Evolutionary conservation across 2,329 filamentous ascomycete species (phyloP).

Genomic region (Diaporthe ampelina): DNA sequence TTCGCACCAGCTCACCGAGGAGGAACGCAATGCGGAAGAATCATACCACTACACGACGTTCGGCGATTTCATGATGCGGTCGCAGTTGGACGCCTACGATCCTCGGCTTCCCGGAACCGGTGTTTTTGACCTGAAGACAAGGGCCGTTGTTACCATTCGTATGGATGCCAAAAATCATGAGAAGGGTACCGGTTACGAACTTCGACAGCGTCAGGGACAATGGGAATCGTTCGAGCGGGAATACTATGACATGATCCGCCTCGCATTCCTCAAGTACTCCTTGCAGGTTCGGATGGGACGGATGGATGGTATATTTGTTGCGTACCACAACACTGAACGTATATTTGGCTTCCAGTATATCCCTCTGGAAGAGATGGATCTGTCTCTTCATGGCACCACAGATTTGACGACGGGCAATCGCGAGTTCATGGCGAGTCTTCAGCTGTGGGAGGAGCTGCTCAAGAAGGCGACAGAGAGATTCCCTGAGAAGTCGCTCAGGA

Average conservation of each 20-base stretch:
- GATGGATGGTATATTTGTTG: conserved; percentile 99
- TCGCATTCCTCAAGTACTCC: conserved; percentile 96
- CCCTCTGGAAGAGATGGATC: conserved; percentile 87
- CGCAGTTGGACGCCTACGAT: conserved; percentile 93
- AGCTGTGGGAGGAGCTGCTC: conserved; percentile 83
- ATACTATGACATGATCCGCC: conserved; percentile 95
- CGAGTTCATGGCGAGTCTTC: conserved; percentile 87
- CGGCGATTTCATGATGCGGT: conserved; percentile 92
- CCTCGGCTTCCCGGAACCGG: conserved; percentile 88
- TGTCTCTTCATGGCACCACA: conserved; percentile 84
- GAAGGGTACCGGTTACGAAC: conserved; percentile 87
- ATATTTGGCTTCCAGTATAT: conserved; percentile 99
- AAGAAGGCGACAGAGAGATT: conserved; percentile 81
- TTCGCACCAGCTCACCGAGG: conserved; percentile 77
- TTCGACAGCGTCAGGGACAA: conserved; percentile 79
- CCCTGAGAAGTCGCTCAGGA: conserved; percentile 80
- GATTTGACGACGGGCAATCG: conserved; percentile 78
- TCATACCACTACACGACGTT: conserved; percentile 89
- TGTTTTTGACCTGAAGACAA: conserved; percentile 96
- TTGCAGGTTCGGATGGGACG: conserved; percentile 96
- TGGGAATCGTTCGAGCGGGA: conserved; percentile 96
- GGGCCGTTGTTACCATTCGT: conserved; percentile 90
- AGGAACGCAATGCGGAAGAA: conserved; percentile 80
- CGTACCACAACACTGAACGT: conserved; percentile 93
- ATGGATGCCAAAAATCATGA: conserved; percentile 84